Percentiles rank a stretch among this genome's conserved stretches.
Evolutionary conservation across 768 basidiomycete species (phyloP).

Genomic region (Podaxis sp.): DNA sequence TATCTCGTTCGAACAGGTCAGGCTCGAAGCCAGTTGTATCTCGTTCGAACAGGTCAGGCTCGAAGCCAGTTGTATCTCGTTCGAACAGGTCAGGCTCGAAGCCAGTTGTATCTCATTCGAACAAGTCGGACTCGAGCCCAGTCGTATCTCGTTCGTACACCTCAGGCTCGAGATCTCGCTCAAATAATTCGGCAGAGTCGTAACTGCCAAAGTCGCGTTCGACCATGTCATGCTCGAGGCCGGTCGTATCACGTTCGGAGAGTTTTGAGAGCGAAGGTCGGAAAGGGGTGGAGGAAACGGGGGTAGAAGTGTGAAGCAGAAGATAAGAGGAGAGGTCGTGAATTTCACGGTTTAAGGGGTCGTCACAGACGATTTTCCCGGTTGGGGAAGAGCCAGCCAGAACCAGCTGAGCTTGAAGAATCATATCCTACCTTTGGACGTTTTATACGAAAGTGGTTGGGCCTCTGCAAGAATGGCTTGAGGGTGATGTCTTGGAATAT

Average conservation of each 20-base stretch:
- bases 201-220: neutral
- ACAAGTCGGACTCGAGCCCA: no score
- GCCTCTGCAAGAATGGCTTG: no score
- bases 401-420: slow-evolving; percentile 2
- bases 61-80: no score
- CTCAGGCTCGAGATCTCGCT: neutral
- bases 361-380: neutral
- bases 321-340: neutral
- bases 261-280: neutral
- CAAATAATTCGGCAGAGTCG: neutral
- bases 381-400: neutral
- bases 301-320: neutral
- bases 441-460: neutral
- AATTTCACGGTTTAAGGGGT: neutral
- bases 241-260: neutral
- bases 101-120: no score
- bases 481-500: no score
- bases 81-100: neutral
- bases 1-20: no score
- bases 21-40: no score
- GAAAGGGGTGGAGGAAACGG: neutral
- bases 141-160: neutral
- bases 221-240: neutral
- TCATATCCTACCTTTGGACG: neutral
- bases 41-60: no score